Base-by-base conservation (phyloP, 1,139 yeast species). In the Yamadazyma blattariae region DNA sequence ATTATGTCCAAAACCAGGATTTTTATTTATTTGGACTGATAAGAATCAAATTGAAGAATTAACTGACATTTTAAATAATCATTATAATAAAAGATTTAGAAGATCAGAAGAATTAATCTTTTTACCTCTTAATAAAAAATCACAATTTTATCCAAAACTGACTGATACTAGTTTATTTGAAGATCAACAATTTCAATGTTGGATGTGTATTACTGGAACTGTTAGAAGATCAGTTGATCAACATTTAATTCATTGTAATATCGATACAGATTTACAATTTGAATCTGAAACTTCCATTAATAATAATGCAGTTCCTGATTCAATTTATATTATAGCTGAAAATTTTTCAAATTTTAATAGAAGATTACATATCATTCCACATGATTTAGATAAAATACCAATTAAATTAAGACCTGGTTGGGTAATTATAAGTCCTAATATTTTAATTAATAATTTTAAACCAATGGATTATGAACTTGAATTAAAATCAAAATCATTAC, bases 201-300 rank as follows among this genome's bases (percentile, higher is more conserved):
- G 96, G 83, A 87, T 90, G 96, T 92, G 97, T 47, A 84, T 90
- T 37, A 89, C 96, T 3, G 97, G 97, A 5, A 90, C 97, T 0
- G 90, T 90, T 10, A 70, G 96, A 51, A 73, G 97, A 48, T 78
- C 95, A 1, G 79, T 82, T 0, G 97, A 90, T 58, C 75, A 74
- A 19, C 89, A 87, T 54, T 67, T 90, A 44, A 89, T 90, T 44
- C 95, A 90, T 54, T 90, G 97, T 60, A 90, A 90, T 52, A 78
- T 89, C 25, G 95, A 90, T 52, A 89, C 97, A 0, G 97, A 90
- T 57, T 67, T 89, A 39, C 82, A 82, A 41, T 71, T 70, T 30
- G 92, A 56, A 80, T 29, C 32, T 19, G 35, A 36, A 21, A 24
- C 25, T 3, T 25, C 25, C 11, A 35, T 33, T 2, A 42, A 32